These are phyloP conservation scores for Hanseniaspora sp. DNA, from an alignment of 1,139 yeast species.

Conservation along the genomic window DNA sequence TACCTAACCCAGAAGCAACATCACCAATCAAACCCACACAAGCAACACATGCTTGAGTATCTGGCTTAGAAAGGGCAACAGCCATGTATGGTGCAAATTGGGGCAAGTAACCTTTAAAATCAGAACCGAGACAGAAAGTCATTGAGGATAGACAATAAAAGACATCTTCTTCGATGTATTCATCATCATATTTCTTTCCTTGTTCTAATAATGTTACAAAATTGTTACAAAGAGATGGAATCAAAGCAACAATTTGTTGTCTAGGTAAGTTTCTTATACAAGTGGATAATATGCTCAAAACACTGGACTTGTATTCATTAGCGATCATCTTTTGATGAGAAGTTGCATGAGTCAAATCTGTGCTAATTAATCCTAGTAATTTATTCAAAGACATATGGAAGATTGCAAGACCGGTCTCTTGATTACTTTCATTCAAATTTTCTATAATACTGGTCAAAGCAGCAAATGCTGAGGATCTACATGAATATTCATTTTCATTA, in stretches of 20 bases:
- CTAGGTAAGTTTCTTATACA: constrained; percentile 72
- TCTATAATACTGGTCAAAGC: constrained; percentile 75
- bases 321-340: constrained; percentile 65
- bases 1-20: constrained; percentile 81
- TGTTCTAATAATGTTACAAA: constrained; percentile 36
- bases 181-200: constrained; percentile 44
- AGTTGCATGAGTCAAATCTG: constrained; percentile 44
- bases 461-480: constrained; percentile 94
- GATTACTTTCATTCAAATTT: constrained; percentile 60
- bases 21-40: constrained; percentile 97
- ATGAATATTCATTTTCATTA: constrained; percentile 68
- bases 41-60: constrained; percentile 69
- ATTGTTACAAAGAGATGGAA: constrained; percentile 74
- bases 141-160: constrained; percentile 85
- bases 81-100: constrained; percentile 73
- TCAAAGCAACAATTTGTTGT: constrained; percentile 62
- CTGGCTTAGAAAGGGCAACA: constrained; percentile 68
- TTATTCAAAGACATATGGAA: constrained; percentile 66
- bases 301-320: constrained; percentile 81
- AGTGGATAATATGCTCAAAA: constrained; percentile 75
- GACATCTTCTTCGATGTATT: constrained; percentile 86
- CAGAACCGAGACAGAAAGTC: constrained; percentile 63
- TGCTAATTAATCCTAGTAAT: constrained; percentile 51
- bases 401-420: constrained; percentile 56
- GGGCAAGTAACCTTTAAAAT: constrained; percentile 65